A percentile compares a stretch with the other conserved stretches of the same genome.
Conservation (phyloP, 148 eudicot genomes). For the Camellia lanceoleosa region DNA sequence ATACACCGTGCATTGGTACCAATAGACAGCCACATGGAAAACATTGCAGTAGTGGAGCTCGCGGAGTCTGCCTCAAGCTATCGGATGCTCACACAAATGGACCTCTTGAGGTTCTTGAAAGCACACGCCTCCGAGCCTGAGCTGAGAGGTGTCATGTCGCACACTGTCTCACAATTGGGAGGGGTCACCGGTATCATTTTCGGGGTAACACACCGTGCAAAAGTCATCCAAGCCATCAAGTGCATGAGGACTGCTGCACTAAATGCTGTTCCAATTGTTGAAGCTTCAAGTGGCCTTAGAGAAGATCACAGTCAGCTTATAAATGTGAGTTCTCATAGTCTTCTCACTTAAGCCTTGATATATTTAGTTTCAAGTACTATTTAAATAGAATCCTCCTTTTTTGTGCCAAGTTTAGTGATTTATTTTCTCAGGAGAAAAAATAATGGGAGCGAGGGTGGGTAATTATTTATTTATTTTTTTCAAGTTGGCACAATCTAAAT, state of each 20-base stretch:
- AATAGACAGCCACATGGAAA: conserved; percentile 64
- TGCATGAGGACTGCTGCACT: conserved; percentile 60
- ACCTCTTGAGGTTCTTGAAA: conserved; percentile 59
- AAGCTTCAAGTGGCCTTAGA: conserved; percentile 31
- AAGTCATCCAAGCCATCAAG: conserved; percentile 63
- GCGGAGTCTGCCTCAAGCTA: conserved; percentile 72
- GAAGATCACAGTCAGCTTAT: conserved; percentile 61
- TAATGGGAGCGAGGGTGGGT: no score
- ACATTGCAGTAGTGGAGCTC: conserved; percentile 67
- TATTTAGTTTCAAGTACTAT: no score
- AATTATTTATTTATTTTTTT: no score
- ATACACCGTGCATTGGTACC: conserved; percentile 90
- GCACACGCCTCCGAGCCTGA: conserved; percentile 17
- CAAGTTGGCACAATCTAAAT: no score
- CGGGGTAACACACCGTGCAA: conserved; percentile 48
- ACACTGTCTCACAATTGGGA: conserved; percentile 31
- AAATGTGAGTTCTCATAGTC: conserved; percentile 37
- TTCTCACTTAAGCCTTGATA: neutral
- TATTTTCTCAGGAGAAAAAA: no score
- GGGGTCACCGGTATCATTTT: conserved; percentile 46
- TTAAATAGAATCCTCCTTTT: no score
- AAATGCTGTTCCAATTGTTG: conserved; percentile 68
- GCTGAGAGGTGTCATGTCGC: conserved; percentile 33
- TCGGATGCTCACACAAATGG: conserved; percentile 85
- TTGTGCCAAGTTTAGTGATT: no score